Conservation (phyloP, 371 early-diverging fungal genomes). For the Mucor sp. region DNA sequence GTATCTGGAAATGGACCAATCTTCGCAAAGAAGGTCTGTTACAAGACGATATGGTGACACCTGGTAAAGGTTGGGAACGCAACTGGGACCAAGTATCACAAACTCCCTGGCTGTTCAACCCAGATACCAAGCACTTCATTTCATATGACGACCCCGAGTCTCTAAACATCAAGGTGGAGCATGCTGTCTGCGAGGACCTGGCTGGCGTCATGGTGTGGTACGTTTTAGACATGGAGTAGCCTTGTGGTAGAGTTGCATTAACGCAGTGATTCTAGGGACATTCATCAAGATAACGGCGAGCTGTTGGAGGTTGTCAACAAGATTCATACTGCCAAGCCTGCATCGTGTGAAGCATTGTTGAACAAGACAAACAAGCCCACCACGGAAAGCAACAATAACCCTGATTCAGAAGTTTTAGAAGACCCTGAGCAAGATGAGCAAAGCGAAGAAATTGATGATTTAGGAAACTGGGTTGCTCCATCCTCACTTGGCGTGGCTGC, state of each 20-base stretch:
- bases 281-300: conserved; percentile 61
- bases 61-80: conserved; percentile 55
- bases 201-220: conserved; percentile 74
- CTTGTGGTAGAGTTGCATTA: neutral
- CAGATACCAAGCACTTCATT: conserved; percentile 52
- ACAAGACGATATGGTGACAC: conserved; percentile 33
- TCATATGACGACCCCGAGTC: conserved; percentile 71
- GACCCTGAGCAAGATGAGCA: neutral
- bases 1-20: conserved; percentile 68
- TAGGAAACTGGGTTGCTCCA: neutral
- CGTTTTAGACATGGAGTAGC: neutral
- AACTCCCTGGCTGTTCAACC: conserved; percentile 77
- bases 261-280: conserved; percentile 29
- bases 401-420: neutral
- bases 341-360: neutral
- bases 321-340: conserved; percentile 27
- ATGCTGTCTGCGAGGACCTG: conserved; percentile 50
- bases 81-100: conserved; percentile 64
- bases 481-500: neutral
- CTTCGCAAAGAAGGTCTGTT: conserved; percentile 57
- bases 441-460: neutral
- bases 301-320: conserved; percentile 42
- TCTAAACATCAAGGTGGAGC: conserved; percentile 58
- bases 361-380: neutral
- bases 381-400: neutral